A percentile compares a stretch with the other conserved stretches of the same genome.
Conservation (phyloP, 1,284 basidiomycete species). For the Ceratobasidium sp. region DNA sequence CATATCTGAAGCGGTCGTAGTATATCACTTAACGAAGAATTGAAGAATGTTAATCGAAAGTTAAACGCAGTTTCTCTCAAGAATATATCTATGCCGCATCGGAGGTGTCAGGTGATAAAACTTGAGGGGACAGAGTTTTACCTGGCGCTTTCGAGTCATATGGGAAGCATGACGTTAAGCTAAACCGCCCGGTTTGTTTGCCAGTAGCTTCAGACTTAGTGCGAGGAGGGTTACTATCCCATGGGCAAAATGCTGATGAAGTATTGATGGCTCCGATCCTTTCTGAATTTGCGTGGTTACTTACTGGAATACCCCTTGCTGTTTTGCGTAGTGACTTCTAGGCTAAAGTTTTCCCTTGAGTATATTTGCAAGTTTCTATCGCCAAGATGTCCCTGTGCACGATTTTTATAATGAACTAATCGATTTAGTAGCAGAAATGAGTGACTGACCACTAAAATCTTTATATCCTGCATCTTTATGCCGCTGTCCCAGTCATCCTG, state of each 20-base stretch:
- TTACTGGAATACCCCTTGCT: too few species aligned
- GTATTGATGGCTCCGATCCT: too few species aligned
- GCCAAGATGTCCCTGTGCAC: background rate
- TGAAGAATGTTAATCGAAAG: background rate
- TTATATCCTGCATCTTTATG: background rate
- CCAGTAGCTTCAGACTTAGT: too few species aligned
- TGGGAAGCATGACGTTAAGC: too few species aligned
- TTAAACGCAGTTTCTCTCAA: slow-evolving; percentile 2
- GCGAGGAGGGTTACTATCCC: too few species aligned
- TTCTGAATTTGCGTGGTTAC: too few species aligned
- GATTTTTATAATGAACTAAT: background rate
- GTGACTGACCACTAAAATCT: slow-evolving; percentile 10
- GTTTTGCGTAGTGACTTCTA: too few species aligned
- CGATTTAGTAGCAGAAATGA: background rate
- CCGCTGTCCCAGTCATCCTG: background rate
- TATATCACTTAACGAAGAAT: background rate
- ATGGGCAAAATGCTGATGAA: too few species aligned
- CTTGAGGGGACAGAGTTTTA: background rate
- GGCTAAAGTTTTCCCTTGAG: too few species aligned
- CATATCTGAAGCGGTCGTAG: background rate
- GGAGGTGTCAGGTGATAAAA: background rate
- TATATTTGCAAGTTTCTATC: background rate
- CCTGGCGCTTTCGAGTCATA: background rate
- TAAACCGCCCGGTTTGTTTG: too few species aligned
- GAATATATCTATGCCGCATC: background rate